Base-by-base conservation (phyloP, 2,329 filamentous ascomycete genomes). In the Cryphonectria carpinicola region DNA sequence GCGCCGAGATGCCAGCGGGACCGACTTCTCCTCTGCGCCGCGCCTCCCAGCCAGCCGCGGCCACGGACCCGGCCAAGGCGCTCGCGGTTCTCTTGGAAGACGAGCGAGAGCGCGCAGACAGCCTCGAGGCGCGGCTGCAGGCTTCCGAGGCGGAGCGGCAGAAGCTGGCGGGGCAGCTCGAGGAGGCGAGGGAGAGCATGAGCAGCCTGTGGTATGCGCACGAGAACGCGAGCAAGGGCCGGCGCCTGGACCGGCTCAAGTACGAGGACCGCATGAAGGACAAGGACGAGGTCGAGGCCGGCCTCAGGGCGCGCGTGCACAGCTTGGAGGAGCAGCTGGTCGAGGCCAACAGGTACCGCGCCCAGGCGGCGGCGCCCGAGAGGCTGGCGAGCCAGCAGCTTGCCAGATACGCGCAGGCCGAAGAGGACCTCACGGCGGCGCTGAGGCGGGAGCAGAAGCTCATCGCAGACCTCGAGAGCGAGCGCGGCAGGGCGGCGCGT, bases 401-500 rank as follows among this genome's bases (percentile, higher is more conserved):
- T 22, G 25, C 28, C 63, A 65, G 43, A 41, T 19, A 32, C 4
- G n/a, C 17, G 6, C 41, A 52, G 63, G 39, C 7, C 11, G 28
- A 49, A 6, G 43, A 49, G 25, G 43, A 49, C 1, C 41, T 65
- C 25, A 10, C 17, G 2, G 63, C 63, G 14, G 28, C 28, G 39
- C 41, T 52, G 43, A 25, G 63, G 63, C 63, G 63, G 4, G 41
- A 49, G 19, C 25, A 49, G 8, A 32, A 49, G 25, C 63, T 65
- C 28, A 49, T 65, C 11, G 63, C 63, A 13, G 63, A 65, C 41
- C 28, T 65, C 14, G 63, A 65, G 43, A 65, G 41, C 43, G 41
- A 65, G n/a, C 39, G 63, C 2, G 17, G 7, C 28, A 49, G n/a
- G 63, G 19, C 41, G 4, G 41, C 5, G 25, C 63, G 63, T 37